Base-by-base conservation (phyloP, 441 rosid genomes). In the Populus hybrid region DNA sequence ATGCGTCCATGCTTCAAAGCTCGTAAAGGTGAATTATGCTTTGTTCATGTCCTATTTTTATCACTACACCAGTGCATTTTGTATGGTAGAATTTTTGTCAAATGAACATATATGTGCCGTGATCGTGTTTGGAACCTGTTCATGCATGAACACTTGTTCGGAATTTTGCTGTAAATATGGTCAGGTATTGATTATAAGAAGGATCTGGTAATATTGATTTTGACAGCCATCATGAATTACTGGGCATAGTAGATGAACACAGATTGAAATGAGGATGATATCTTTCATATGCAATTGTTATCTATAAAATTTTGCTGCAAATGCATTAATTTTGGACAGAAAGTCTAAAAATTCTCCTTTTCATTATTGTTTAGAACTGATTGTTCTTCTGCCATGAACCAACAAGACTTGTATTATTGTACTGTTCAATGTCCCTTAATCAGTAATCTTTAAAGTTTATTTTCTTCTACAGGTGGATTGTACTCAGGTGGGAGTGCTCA, bases 401-500 rank as follows among this genome's bases (percentile, higher is more conserved):
- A 6, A 23, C 28, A 65, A 28, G n/a, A 12, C 30, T 24, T 65
- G 36, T 75, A 50, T 30, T n/a, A 46, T 57, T 70, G 42, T 10
- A 64, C 30, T 35, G 8, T 54, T 67, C 16, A 28, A 24, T 14
- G 34, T 2, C 23, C 72, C 81, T 36, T 28, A 18, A 81, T 75
- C 23, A n/a, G 21, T 40, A 28, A 64, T 70, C 36, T 69, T 18
- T 57, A 69, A 61, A 65, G 73, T 57, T 83, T 67, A 23, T 76
- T 81, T 73, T 75, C 77, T 80, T 80, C 72, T 72, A 69, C 83
- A 93, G 97, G 98, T 71, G 97, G 98, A 23, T 67, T 95, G 86
- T 95, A 93, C 86, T 95, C 99, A 0, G 99, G 98, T 70, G 99
- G 98, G 81, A 93, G 99, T 88, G 99, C 98, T 82, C 99, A 93